Evolutionary conservation across 495 filamentous ascomycete genomes (phyloP).

Genomic region (Lasiosphaeriaceae sp.): DNA sequence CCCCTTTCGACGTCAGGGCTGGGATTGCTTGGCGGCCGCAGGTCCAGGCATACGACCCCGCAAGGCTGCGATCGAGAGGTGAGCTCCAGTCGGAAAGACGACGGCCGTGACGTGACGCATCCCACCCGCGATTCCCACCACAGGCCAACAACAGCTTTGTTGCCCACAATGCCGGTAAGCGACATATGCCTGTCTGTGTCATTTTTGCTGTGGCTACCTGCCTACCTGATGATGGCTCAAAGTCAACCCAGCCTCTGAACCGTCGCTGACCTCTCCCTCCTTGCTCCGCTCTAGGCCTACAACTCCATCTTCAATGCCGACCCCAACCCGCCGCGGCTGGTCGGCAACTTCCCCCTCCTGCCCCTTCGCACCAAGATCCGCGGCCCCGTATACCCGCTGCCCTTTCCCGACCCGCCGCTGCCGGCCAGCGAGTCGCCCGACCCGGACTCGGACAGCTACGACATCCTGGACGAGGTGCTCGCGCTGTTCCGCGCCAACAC

Average conservation of each 20-base stretch:
- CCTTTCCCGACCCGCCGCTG: constrained; percentile 55
- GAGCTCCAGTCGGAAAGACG: background rate
- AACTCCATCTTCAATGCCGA: constrained; percentile 90
- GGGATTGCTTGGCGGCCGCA: constrained; percentile 10
- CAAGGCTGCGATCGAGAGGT: constrained; percentile 22
- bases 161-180: constrained; percentile 15
- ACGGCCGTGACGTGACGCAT: background rate
- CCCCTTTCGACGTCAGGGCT: constrained; percentile 8
- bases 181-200: constrained; percentile 8
- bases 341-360: constrained; percentile 91
- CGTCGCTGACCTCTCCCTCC: background rate
- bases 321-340: constrained; percentile 39
- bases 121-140: constrained; percentile 7
- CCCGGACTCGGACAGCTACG: constrained; percentile 82
- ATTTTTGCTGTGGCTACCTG: background rate
- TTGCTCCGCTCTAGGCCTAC: constrained; percentile 64
- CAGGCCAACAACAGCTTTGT: too few species aligned
- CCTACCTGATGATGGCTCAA: background rate
- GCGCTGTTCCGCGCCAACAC: constrained; percentile 96
- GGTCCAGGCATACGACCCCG: constrained; percentile 23
- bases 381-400: constrained; percentile 83
- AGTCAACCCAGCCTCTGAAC: background rate
- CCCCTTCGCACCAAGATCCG: constrained; percentile 90
- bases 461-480: constrained; percentile 90
- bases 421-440: constrained; percentile 69